Conservation (phyloP, 768 basidiomycete species). For the Mycena capillaripes region DNA sequence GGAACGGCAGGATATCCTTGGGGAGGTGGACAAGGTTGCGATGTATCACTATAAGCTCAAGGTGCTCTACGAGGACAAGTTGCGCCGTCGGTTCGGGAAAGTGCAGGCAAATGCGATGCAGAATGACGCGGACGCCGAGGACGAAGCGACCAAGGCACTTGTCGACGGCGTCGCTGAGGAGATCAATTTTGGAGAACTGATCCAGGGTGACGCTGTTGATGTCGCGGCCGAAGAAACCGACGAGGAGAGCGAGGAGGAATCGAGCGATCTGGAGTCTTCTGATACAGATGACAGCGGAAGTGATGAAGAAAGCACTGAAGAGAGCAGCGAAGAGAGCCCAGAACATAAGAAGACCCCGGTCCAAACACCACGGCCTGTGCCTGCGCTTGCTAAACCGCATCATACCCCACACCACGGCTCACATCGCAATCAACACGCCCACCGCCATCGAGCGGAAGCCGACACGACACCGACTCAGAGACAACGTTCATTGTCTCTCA, state of each 20-base stretch:
- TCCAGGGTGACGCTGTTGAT: slow-evolving; percentile 84
- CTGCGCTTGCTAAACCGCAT: slow-evolving; percentile 14
- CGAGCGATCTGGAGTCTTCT: slow-evolving; percentile 41
- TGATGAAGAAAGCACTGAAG: slow-evolving; percentile 50
- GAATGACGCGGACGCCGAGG: slow-evolving; percentile 76
- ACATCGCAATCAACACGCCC: slow-evolving; percentile 4
- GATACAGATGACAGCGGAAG: slow-evolving; percentile 26
- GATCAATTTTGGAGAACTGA: slow-evolving; percentile 85
- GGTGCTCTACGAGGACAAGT: slow-evolving; percentile 91
- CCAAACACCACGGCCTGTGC: slow-evolving; percentile 29
- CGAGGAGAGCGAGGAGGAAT: slow-evolving; percentile 55
- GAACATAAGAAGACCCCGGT: slow-evolving; percentile 36
- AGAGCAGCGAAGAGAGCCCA: slow-evolving; percentile 35
- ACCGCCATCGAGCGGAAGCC: slow-evolving; percentile 16
- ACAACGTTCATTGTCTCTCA: slow-evolving; percentile 61
- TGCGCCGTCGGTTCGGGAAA: slow-evolving; percentile 87
- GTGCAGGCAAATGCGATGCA: slow-evolving; percentile 57
- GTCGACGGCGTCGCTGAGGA: slow-evolving; percentile 87
- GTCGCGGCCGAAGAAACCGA: slow-evolving; percentile 81
- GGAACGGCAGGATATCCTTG: slow-evolving; percentile 82
- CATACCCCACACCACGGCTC: background rate
- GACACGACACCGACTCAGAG: slow-evolving; percentile 23
- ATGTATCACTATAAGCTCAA: slow-evolving; percentile 96
- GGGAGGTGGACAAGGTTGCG: slow-evolving; percentile 91
- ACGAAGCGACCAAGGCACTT: slow-evolving; percentile 86